Percentiles rank a stretch among this genome's conserved stretches.
Conservation (phyloP, 345 rosid species). For the Ceriops zippeliana region DNA sequence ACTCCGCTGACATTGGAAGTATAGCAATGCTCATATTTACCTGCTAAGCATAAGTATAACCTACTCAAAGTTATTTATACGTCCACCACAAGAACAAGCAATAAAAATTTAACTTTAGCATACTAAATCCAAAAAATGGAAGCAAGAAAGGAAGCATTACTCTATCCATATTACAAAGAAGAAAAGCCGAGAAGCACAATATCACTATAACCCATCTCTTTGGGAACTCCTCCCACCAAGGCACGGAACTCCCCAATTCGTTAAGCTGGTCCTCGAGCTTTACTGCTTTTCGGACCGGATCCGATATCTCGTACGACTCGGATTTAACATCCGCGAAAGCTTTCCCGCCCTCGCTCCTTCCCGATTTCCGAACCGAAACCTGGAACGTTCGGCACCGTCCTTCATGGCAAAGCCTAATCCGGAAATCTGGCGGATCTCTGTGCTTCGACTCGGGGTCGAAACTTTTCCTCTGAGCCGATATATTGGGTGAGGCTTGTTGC, state of each 20-base stretch:
- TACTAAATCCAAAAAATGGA: not conserved
- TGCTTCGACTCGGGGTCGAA: constrained; percentile 10
- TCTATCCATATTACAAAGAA: constrained; percentile 91
- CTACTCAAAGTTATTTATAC: constrained; percentile 16
- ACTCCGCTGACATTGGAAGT: constrained; percentile 99
- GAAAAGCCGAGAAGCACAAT: constrained; percentile 80
- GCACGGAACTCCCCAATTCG: constrained; percentile 27
- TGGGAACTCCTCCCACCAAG: constrained; percentile 90
- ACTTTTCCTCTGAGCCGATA: constrained; percentile 18
- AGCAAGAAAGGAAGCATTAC: constrained; percentile 35
- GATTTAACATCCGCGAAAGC: constrained; percentile 41
- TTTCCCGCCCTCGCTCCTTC: constrained; percentile 27
- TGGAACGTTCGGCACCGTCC: constrained; percentile 34
- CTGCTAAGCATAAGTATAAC: constrained; percentile 44
- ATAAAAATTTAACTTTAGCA: too few species aligned
- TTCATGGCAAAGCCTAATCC: constrained; percentile 23
- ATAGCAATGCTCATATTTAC: constrained; percentile 97
- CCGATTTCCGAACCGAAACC: constrained; percentile 40
- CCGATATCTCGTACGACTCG: constrained; percentile 28
- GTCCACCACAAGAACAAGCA: constrained; percentile 2
- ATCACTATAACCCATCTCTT: constrained; percentile 87
- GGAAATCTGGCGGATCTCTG: constrained; percentile 20
- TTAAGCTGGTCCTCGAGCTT: constrained; percentile 28
- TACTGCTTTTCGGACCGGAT: constrained; percentile 27
- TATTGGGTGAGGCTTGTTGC: constrained; percentile 22